A percentile compares a stretch with the other conserved stretches of the same genome.
phyloP scores from a whole-genome alignment of 495 filamentous ascomycete species.

The Penicillium macrosclerotiorum region DNA sequence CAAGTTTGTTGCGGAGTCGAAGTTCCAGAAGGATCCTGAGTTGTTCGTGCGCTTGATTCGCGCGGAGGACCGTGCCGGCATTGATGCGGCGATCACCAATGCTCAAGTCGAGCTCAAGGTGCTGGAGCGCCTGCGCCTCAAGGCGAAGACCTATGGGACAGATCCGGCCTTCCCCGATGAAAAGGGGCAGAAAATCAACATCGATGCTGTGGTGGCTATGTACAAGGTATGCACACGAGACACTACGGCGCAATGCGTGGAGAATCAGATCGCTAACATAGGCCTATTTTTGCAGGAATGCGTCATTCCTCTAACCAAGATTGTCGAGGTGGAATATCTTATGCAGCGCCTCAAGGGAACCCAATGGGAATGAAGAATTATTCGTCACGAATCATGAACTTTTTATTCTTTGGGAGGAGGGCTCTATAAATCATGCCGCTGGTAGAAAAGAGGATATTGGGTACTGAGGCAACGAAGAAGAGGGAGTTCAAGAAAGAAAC shows the following conservation, averaged over 20 bases:
- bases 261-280: constrained; percentile 14
- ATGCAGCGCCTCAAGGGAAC: constrained; percentile 84
- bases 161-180: constrained; percentile 71
- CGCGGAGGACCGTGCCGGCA: constrained; percentile 70
- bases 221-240: constrained; percentile 64
- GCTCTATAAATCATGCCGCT: constrained; percentile 12
- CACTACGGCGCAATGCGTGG: neutral
- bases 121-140: constrained; percentile 78
- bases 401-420: constrained; percentile 10
- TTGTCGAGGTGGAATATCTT: constrained; percentile 95
- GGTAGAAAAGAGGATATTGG: neutral
- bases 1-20: constrained; percentile 98
- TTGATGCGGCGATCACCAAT: constrained; percentile 90
- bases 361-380: constrained; percentile 51
- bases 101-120: constrained; percentile 87
- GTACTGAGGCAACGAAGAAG: constrained; percentile 7
- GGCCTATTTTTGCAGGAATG: constrained; percentile 61
- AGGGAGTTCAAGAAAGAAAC: constrained; percentile 9
- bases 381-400: constrained; percentile 27
- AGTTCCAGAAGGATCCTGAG: constrained; percentile 84
- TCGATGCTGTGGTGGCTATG: constrained; percentile 89
- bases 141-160: constrained; percentile 93
- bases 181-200: constrained; percentile 73
- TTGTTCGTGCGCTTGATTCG: constrained; percentile 77
- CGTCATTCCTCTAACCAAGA: constrained; percentile 95